Conservation (phyloP, 305 asterid species). For the Petunia hybrid region DNA sequence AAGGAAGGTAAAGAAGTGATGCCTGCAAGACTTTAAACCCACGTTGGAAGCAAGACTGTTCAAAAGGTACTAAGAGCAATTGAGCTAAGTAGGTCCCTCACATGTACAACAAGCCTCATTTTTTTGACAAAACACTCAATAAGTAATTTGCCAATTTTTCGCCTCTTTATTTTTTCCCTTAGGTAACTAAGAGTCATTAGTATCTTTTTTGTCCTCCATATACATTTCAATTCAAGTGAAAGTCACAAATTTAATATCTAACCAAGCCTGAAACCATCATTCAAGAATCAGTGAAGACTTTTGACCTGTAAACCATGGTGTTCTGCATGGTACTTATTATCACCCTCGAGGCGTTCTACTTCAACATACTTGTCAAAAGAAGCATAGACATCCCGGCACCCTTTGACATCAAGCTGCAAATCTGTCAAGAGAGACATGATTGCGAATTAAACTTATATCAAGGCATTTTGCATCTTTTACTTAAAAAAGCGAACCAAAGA, state of each 20-base stretch:
- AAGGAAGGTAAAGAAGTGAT: constrained; percentile 24
- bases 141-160: background rate
- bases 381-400: constrained; percentile 88
- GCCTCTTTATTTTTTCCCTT: background rate
- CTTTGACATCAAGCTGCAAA: constrained; percentile 96
- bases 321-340: constrained; percentile 94
- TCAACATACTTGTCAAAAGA: constrained; percentile 97
- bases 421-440: constrained; percentile 54
- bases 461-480: constrained; percentile 21
- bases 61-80: constrained; percentile 17
- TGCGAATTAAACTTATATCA: constrained; percentile 23
- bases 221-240: constrained; percentile 10
- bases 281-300: constrained; percentile 3
- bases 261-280: constrained; percentile 10
- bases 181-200: constrained; percentile 1
- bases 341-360: constrained; percentile 94
- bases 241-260: background rate
- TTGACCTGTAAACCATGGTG: constrained; percentile 87
- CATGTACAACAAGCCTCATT: constrained; percentile 24
- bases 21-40: background rate
- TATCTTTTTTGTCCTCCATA: constrained; percentile 23
- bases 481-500: background rate
- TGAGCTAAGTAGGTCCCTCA: background rate
- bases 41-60: background rate
- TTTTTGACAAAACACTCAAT: constrained; percentile 7